Evolutionary conservation across 768 basidiomycete species (phyloP).

Genomic region (Mycena galopus): DNA sequence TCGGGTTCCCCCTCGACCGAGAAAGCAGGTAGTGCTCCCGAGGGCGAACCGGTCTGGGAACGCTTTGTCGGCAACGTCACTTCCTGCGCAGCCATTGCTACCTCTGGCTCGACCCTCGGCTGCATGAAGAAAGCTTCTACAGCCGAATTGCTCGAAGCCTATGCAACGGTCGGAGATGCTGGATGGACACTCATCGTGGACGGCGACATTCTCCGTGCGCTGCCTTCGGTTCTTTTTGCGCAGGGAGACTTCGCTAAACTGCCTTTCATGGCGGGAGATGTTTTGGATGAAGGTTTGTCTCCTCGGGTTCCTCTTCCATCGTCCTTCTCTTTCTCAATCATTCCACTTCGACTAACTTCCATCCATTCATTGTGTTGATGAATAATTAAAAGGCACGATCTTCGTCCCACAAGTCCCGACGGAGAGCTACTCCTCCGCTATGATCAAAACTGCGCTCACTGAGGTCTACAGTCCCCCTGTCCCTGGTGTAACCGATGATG

Average conservation of each 20-base stretch:
- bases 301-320: background rate
- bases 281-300: constrained; percentile 11
- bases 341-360: too few relatives aligned
- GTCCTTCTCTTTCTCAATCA: background rate
- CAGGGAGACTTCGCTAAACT: constrained; percentile 5
- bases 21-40: background rate
- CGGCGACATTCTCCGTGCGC: background rate
- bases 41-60: constrained; percentile 2
- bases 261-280: constrained; percentile 10
- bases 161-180: background rate
- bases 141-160: background rate
- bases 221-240: background rate
- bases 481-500: background rate
- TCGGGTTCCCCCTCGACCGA: constrained; percentile 6
- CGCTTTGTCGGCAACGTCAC: background rate
- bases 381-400: background rate
- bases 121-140: constrained; percentile 8
- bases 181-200: background rate
- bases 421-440: constrained; percentile 1
- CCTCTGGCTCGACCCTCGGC: background rate
- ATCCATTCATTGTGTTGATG: too few relatives aligned
- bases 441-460: background rate
- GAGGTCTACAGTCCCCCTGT: background rate
- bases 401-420: constrained; percentile 1
- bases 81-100: background rate